Base-by-base conservation (phyloP, 2,329 filamentous ascomycete genomes). In the Penicillium verrucosum region DNA sequence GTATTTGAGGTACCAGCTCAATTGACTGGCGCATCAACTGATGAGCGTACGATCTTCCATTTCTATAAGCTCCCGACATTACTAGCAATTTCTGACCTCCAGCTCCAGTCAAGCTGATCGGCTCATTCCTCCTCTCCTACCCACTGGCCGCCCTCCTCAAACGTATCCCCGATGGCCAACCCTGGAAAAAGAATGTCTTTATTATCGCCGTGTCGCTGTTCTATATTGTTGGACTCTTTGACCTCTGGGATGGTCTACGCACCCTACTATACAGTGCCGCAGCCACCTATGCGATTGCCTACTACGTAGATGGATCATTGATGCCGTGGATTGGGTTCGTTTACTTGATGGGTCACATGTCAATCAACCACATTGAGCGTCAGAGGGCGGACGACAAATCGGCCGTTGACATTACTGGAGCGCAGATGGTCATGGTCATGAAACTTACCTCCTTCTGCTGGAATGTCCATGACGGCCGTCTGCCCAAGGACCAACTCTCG, bases 381-480 rank as follows among this genome's bases (percentile, higher is more conserved):
- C 91, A 96, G 74, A 83, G 86, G 38, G 78, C 82, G 38, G 81
- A 89, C 65, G 81, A 85, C 3, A 59, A 84, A 89, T 0, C 81
- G 83, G 38, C 78, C 1, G 81, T 96, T 57, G 94, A 99, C 72
- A 92, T 99, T 65, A 97, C 93, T 0, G 92, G 83, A 59, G 92
- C 93, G 1, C 94, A 99, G 75, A 99, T 99, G 94, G 94, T 99
- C 34, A 78, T 97, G 65, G 88, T 97, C 61, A 99, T 99, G 91
- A 99, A 99, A 75, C 85, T 99, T 36, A 91, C 87, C 23, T 89
- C 93, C 5, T 99, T 99, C 71, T 96, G 91, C 78, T 99, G 94
- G 94, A 97, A 97, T 71, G 88, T 97, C 9, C 92, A 94, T 68
- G 94, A 99, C 73, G 95, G 94, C 21, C 86, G 88, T 57, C 81